A percentile compares a stretch with the other conserved stretches of the same genome.
Conservation (phyloP, 2,329 filamentous ascomycete species). For the Fusarium transvaalense region DNA sequence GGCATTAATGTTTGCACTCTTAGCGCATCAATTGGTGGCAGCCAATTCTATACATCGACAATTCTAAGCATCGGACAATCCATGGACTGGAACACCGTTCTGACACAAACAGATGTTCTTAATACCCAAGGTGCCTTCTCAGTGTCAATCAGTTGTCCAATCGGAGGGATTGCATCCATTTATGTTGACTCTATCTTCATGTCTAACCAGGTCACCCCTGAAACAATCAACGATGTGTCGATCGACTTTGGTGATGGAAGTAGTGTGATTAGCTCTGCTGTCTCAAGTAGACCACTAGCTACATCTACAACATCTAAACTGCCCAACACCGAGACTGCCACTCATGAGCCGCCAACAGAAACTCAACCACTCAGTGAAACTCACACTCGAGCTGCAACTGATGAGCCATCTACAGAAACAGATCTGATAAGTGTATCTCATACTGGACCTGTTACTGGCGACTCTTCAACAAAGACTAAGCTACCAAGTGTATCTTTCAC, state of each 20-base stretch:
- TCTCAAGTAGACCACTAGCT: rapidly evolving
- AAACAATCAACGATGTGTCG: conserved; percentile 17
- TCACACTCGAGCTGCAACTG: too few species aligned
- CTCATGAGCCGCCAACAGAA: not conserved
- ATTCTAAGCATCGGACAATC: conserved; percentile 1
- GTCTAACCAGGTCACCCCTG: conserved; percentile 38
- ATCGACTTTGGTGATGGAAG: conserved; percentile 20
- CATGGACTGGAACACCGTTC: conserved; percentile 21
- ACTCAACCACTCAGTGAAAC: not conserved
- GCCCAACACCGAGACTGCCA: rapidly evolving
- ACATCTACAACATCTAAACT: rapidly evolving
- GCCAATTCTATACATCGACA: not conserved
- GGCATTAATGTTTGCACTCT: conserved; percentile 20
- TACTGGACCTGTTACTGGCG: too few species aligned
- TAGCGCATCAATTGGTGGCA: conserved; percentile 18
- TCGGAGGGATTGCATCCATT: conserved; percentile 9
- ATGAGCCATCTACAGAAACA: too few species aligned
- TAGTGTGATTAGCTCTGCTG: not conserved
- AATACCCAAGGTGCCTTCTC: not conserved
- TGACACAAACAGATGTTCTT: not conserved
- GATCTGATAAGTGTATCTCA: too few species aligned
- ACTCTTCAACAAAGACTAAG: not conserved
- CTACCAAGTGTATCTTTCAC: not conserved
- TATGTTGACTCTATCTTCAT: conserved; percentile 42
- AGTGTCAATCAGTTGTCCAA: conserved; percentile 5